Evolutionary conservation across 2,329 filamentous ascomycete genomes (phyloP), one percentile per base, ranked within the genome.

Genomic region (Arachnomyces sp.): DNA sequence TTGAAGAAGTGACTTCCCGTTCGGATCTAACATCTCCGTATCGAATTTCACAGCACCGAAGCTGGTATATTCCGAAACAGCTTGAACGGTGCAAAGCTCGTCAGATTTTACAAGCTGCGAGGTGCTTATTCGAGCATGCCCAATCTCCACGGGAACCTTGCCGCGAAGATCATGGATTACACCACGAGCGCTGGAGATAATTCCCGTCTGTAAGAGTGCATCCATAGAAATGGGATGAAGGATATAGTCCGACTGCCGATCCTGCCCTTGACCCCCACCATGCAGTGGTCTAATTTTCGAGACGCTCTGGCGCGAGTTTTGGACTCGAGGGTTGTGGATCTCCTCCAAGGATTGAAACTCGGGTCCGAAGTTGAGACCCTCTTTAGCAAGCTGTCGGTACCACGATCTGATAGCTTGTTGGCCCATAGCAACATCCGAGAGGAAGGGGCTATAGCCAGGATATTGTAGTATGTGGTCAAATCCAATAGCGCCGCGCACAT

Each of bases 181-280:
- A 12, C 36, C 49, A 8, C 30, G 40, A 7, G 54, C 51, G 5
- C 48, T 38, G 3, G 44, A 42, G 2, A 41, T 39, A 2, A 40
- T 38, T 8, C 31, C 47, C 0, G 57, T 49, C 31, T 56, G 57
- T 11, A 55, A 31, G 17, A 36, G 47, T 11, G 31, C 28, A 41
- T 61, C 58, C 1, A 61, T 41, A 11, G 46, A 43, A 7, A 53
- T 45, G 11, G 59, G 59, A 36, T 61, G 59, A 14, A 61, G 33
- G 1, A 34, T 25, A 40, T 61, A 61, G 3, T 15, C 12, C 7
- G 59, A 61, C 34, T 60, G 52, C 2, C 14, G 25, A 14, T 13
- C 38, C 20, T 5, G 20, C 5, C 20, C 20, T 25, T 25, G 5
- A 9, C 20, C 20, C 9, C 20, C 20, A 25, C 20, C 9, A 9